Conservation (phyloP, 768 basidiomycete species). For the Lactarius hatsudake region DNA sequence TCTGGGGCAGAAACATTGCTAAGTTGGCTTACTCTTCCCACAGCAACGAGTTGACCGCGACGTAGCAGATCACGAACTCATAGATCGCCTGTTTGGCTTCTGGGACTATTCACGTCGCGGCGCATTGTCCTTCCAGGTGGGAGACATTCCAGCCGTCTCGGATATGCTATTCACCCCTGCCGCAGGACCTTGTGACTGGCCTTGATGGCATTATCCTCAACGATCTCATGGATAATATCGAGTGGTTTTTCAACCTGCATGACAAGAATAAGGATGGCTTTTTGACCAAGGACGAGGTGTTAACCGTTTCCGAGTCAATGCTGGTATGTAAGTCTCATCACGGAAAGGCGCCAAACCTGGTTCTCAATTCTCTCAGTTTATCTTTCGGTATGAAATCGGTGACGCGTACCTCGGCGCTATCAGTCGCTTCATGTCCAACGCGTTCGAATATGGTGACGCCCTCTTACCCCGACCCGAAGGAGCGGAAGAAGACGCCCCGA, state of each 20-base stretch:
- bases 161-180: conserved; percentile 25
- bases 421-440: conserved; percentile 96
- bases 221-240: conserved; percentile 97
- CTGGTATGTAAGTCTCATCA: conserved; percentile 51
- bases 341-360: background rate
- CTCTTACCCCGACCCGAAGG: conserved; percentile 59
- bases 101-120: conserved; percentile 87
- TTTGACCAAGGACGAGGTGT: conserved; percentile 93
- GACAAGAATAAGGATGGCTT: conserved; percentile 96
- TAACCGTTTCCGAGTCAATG: conserved; percentile 92
- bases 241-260: conserved; percentile 97
- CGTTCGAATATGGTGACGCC: conserved; percentile 97
- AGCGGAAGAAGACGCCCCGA: conserved; percentile 35
- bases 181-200: conserved; percentile 83
- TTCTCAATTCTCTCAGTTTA: conserved; percentile 58
- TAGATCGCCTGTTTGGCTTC: conserved; percentile 89
- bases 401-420: conserved; percentile 96
- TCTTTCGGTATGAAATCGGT: conserved; percentile 95
- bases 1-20: conserved; percentile 9
- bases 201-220: conserved; percentile 92
- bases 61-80: conserved; percentile 94
- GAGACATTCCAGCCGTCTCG: conserved; percentile 19
- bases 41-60: conserved; percentile 85
- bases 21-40: conserved; percentile 8
- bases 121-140: conserved; percentile 86